Base-by-base conservation (phyloP, 768 basidiomycete species). In the Suillus bovinus region DNA sequence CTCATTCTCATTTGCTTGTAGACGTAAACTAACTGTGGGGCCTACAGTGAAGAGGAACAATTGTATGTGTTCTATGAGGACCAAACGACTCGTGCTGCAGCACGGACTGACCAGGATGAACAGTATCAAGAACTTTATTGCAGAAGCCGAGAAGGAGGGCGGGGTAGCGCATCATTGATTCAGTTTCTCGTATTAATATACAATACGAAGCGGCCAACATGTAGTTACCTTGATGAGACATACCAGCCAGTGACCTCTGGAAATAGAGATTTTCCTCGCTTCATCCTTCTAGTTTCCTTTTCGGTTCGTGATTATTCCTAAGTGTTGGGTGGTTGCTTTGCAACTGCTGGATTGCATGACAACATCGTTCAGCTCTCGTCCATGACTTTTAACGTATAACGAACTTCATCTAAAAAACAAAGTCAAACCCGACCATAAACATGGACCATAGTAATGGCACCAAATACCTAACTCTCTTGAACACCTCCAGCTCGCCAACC, bases 121-220 rank as follows among this genome's bases (percentile, higher is more conserved):
- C 79, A 94, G 92, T 73, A 91, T 94, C 78, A 80, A 83, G 73
- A 86, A 87, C 56, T 94, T 91, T 72, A 84, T 93, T 64, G 86
- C 84, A 61, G 91, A 92, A 71, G 91, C 92, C 53, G 92, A 93
- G 81, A 91, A 90, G 77, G 89, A 85, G 72, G 77, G 85, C 66
- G 82, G 84, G 70, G 74, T 70, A 17, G 74, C 70, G 59, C 71
- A 74, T 69, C 69, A 67, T 59, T 75, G 61, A 75, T 56, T 27
- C 17, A 11, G 10, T 24, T 13, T 27, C 38, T 56, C 38, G 20
- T 56, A 29, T 56, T 39, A 29, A 27, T 27, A 56, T 27, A 39
- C 20, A 39, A 3, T 52, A 20, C 20, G 20, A 20, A 33, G 31
- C 24, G 22, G 46, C 17, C 17, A 24, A 16, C 2, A 55, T 55